Base-by-base conservation (phyloP, 2,329 filamentous ascomycete species). In the Scytalidium lignicola region DNA sequence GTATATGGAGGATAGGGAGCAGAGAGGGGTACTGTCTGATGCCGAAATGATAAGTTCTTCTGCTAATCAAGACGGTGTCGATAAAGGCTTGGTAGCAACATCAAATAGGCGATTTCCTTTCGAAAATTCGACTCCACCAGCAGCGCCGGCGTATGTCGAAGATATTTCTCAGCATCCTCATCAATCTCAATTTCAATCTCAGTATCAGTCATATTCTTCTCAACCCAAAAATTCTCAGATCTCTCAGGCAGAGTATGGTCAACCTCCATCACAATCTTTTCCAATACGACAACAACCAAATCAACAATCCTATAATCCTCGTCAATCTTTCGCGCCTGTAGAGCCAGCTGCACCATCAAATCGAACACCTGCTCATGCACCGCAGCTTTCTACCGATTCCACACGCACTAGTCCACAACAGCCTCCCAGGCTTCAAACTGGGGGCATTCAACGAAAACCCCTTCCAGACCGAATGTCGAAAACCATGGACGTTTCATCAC, bases 371-470 rank as follows among this genome's bases (percentile, higher is more conserved):
- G 52, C 51, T 43, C 58, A 62, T 51, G 43, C 40, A 28, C 39
- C 52, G 9, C 55, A 54, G 22, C 47, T 42, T 17, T 58, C 58
- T 20, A 41, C 44, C 53, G 59, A 58, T 42, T 58, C 54, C 41
- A 57, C 45, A 32, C 37, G 50, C 21, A 62, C 55, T 44, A 48
- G 44, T 39, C 17, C 40, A 22, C 55, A 58, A 23, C 47, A n/a
- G n/a, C 44, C 43, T 10, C 29, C 55, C 45, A 58, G 51, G 28
- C 51, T 73, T 13, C 68, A 73, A 49, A 71, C 71, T 19, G 70
- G 69, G 47, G 67, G 70, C 28, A 67, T 78, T 40, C 66, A 68
- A 45, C 70, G 78, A 52, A 82, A 82, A 58, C 77, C 78, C 20
- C 56, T 81, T 12, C 74, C 75, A 20, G 57, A 62, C n/a, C 68